Percentiles rank a stretch among this genome's conserved stretches.
phyloP scores from a whole-genome alignment of 257 asterid genomes.

The Forsythia viridissima region DNA sequence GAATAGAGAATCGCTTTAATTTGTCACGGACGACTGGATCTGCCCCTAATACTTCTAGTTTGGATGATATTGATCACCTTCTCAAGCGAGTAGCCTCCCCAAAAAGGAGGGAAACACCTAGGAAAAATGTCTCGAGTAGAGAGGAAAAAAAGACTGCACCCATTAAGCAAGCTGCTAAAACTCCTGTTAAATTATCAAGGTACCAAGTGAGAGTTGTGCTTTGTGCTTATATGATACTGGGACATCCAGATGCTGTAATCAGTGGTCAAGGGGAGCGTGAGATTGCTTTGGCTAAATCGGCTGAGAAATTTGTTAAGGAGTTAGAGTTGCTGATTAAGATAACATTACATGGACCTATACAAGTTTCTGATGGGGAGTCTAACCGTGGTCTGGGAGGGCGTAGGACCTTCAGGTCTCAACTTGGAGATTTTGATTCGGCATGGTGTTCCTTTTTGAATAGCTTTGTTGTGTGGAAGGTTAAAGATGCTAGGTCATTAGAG shows the following conservation, averaged over 20 bases:
- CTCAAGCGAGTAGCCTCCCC: constrained; percentile 86
- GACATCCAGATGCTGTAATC: constrained; percentile 95
- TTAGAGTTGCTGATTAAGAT: constrained; percentile 71
- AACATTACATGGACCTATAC: constrained; percentile 59
- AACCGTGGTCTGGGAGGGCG: constrained; percentile 27
- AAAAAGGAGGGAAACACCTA: constrained; percentile 49
- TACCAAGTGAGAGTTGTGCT: constrained; percentile 85
- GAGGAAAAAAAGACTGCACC: constrained; percentile 35
- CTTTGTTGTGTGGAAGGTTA: constrained; percentile 94
- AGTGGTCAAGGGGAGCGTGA: constrained; percentile 90
- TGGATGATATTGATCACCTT: constrained; percentile 86
- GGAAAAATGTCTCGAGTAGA: constrained; percentile 44
- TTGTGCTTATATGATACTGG: constrained; percentile 83
- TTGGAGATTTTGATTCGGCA: constrained; percentile 78
- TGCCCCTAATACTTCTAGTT: constrained; percentile 40
- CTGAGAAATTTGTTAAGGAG: constrained; percentile 73
- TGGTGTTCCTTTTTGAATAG: constrained; percentile 95
- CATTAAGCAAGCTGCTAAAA: constrained; percentile 32
- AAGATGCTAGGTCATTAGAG: constrained; percentile 86
- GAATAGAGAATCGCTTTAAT: constrained; percentile 68
- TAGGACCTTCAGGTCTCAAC: constrained; percentile 68
- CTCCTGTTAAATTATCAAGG: constrained; percentile 51
- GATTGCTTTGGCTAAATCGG: constrained; percentile 68
- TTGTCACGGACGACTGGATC: constrained; percentile 41
- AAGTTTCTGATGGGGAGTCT: constrained; percentile 45